Evolutionary conservation across 1,139 yeast species (phyloP), one percentile per base, ranked within the genome.

Genomic region (Nadsonia starkeyi-henricii): DNA sequence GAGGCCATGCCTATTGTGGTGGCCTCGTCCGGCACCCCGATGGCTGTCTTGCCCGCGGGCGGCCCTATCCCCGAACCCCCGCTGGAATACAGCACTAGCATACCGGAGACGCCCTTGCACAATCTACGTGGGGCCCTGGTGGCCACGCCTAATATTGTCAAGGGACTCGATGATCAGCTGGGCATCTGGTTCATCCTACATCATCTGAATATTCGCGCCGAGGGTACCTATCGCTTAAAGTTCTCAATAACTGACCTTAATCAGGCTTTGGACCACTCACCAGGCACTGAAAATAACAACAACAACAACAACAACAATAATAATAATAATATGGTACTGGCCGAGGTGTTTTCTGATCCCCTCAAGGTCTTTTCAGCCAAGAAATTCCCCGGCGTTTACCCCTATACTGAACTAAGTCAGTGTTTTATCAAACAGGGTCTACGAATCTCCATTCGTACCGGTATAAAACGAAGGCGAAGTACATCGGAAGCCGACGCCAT

Each of bases 381-480:
- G 52, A 66, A 64, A 52, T 70, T 69, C 51, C 74, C 74, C 1
- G 74, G 74, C 8, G 73, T 70, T 21, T 67, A 68, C 43, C 72
- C 69, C 46, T 60, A 68, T 37, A 66, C 71, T 1, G 64, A 66
- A 4, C 58, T 70, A 42, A 69, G 72, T 30, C 57, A 68, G 39
- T 63, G 68, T 20, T 70, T 70, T 57, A 73, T 71, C 2, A 59
- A 62, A 42, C 74, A 70, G 53, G 74, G 74, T n/a, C 64, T 70
- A 51, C 66, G 68, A 51, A 68, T 70, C 21, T 70, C 73, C 15
- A 65, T 68, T 37, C 60, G 73, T 48, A 50, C 61, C 8, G 57
- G 52, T 41, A 46, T 44, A 26, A 51, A 48, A 45, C 30, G 41
- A 9, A 41, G 39, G 20, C 18, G 41, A 20, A 49, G 48, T 23